Evolutionary conservation across 805 yeast species (phyloP), one percentile per base, ranked within the genome.

Genomic region (Metschnikowia orientalis): DNA sequence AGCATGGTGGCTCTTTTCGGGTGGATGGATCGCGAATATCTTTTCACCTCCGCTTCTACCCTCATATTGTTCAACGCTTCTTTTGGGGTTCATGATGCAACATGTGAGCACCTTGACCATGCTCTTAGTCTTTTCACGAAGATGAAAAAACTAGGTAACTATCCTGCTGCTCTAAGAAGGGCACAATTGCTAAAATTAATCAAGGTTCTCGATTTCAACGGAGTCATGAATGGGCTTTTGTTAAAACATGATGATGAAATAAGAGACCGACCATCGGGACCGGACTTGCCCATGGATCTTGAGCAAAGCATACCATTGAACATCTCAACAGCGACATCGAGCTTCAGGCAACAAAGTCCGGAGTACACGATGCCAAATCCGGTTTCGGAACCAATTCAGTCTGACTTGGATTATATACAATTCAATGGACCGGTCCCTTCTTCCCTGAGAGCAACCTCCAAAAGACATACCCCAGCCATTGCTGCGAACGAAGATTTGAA

Each of bases 1-100:
- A 81, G 81, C 44, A 80, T 81, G 87, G 79, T 83, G n/a, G 90
- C 94, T 1, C 56, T 82, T 26, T 83, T 83, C 59, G 92, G 94
- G 2, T 83, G 85, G 66, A 82, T 83, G 90, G 94, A 83, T 51
- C 67, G 94, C 47, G 94, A 83, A 49, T 83, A 83, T 50, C 60
- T 83, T 15, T 83, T 81, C 54, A 82, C 88, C 0, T 75, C 89
- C 0, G 77, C 89, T 3, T 81, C 84, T 4, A 82, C 92, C 0
- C 58, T 82, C 28, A 75, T 82, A 10, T 61, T 83, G 25, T 82
- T 81, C 54, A 83, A 80, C 52, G 79, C 87, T 1, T 80, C 92
- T 0, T 83, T 83, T 59, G 94, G 94, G 6, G 81, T 82, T 5
- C 86, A 82, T 50, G 85, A 81, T 16, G 85, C 83, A 18, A 81